Conservation (phyloP, 805 yeast species). For the Candida schatavii region DNA sequence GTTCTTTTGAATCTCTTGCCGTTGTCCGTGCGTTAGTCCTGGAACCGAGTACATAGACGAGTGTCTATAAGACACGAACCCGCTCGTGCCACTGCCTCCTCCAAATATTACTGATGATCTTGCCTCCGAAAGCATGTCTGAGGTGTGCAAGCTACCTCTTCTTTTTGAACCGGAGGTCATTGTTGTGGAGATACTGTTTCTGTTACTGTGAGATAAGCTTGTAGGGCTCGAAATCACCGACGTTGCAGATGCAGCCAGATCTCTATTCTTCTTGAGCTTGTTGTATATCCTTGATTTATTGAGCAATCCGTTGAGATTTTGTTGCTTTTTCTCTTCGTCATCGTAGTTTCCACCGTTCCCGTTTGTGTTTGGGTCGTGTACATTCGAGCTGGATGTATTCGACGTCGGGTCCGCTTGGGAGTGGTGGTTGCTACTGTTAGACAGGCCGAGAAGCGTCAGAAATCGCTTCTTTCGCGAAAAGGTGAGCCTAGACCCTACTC, state of each 20-base stretch:
- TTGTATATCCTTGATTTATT: conserved; percentile 36
- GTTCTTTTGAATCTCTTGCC: conserved; percentile 26
- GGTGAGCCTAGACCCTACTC: background rate
- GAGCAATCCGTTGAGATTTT: conserved; percentile 19
- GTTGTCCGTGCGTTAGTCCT: conserved; percentile 18
- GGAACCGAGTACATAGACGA: conserved; percentile 7
- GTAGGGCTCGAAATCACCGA: conserved; percentile 19
- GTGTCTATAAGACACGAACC: conserved; percentile 1
- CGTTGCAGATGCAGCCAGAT: conserved; percentile 28
- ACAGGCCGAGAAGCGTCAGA: conserved; percentile 14
- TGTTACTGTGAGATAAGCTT: conserved; percentile 15
- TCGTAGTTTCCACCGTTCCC: conserved; percentile 4
- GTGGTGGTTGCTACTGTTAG: conserved; percentile 5
- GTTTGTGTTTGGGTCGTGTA: conserved; percentile 1
- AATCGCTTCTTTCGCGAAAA: conserved; percentile 15
- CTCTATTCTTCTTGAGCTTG: conserved; percentile 35
- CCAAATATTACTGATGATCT: conserved; percentile 3
- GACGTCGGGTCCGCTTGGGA: no score
- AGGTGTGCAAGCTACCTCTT: conserved; percentile 12
- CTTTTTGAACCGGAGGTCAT: conserved; percentile 21
- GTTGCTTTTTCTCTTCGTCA: conserved; percentile 18
- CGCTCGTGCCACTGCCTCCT: background rate
- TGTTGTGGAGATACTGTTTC: conserved; percentile 22
- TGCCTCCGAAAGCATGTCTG: conserved; percentile 1
- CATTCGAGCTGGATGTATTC: background rate